Percentiles rank a stretch among this genome's conserved stretches.
phyloP scores from a whole-genome alignment of 352 stramenopile species.

The Peronosclerospora sorghi region DNA sequence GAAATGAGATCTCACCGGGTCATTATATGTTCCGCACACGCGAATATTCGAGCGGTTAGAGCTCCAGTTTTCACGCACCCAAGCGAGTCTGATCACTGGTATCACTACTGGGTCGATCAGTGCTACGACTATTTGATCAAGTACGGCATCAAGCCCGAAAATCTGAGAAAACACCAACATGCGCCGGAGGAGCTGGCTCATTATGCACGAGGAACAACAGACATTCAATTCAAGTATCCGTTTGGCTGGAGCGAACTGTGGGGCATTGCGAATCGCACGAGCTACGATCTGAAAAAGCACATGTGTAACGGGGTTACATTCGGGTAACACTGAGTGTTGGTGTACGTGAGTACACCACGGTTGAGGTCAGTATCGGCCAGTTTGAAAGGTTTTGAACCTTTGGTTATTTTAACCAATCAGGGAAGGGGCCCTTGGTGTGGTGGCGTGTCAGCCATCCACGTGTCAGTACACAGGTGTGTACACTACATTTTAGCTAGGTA shows the following conservation, averaged over 20 bases:
- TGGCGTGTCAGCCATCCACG: too few relatives aligned
- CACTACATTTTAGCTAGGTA: too few relatives aligned
- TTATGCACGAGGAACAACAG: conserved; percentile 93
- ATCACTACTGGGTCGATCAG: conserved; percentile 88
- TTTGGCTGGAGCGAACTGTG: conserved; percentile 95
- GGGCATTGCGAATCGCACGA: conserved; percentile 92
- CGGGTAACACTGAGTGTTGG: too few relatives aligned
- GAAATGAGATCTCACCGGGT: conserved; percentile 96
- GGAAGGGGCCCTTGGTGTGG: too few relatives aligned
- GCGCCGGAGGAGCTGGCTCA: conserved; percentile 89
- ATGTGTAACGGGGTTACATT: too few relatives aligned
- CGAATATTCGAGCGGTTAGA: conserved; percentile 99
- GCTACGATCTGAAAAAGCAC: conserved; percentile 95
- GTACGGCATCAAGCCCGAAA: conserved; percentile 81
- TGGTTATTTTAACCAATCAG: too few relatives aligned
- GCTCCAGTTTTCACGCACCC: conserved; percentile 79
- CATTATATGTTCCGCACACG: conserved; percentile 96
- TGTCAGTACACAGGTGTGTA: too few relatives aligned
- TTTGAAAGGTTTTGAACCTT: too few relatives aligned
- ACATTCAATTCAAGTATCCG: conserved; percentile 96
- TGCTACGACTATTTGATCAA: conserved; percentile 86
- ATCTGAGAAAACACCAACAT: conserved; percentile 90
- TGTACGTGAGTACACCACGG: too few relatives aligned
- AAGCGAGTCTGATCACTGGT: conserved; percentile 65
- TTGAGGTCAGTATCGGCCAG: too few relatives aligned